Evolutionary conservation across 257 asterid genomes (phyloP), one percentile per base, ranked within the genome.

Genomic region (Jasminum sambac): DNA sequence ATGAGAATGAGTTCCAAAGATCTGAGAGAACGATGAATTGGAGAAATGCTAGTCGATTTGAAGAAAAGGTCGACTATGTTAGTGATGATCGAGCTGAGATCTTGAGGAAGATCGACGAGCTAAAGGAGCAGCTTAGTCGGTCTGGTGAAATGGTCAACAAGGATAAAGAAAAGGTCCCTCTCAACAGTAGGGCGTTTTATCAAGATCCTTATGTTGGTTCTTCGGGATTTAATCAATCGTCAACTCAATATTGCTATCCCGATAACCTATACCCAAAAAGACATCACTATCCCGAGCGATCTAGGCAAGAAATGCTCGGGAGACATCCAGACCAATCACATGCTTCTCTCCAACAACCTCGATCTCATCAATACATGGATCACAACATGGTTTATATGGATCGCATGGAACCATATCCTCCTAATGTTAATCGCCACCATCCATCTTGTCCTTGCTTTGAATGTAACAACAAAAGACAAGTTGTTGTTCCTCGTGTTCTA

Each of bases 361-460:
- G 79, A 21, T 40, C 83, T 72, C 85, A 48, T 66, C 82, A 80
- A 6, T 85, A 84, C 76, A 30, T 43, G 48, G 87, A 79, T 68
- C 80, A 79, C 26, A 81, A 80, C 58, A 46, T 70, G 60, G 74
- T 38, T 44, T 86, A 75, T 70, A 68, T 64, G 82, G 91, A 82
- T 60, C 42, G 71, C 12, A 63, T 70, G 73, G 87, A 85, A 42
- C 77, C 87, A 0, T 79, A 82, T 73, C 79, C 72, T 38, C 86
- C 77, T 69, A 72, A 76, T 61, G 40, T 71, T 37, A 79, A 64
- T 79, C 84, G 50, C 63, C 96, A 89, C 72, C 92, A 84, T 75
- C 85, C 88, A 6, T 90, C 95, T 55, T 93, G 98, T 78, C 76
- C 88, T 34, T 93, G 98, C 60, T 76, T 87, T 76, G 84, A 84